phyloP scores from a whole-genome alignment of 441 rosid genomes.

The Adansonia gregorii region DNA sequence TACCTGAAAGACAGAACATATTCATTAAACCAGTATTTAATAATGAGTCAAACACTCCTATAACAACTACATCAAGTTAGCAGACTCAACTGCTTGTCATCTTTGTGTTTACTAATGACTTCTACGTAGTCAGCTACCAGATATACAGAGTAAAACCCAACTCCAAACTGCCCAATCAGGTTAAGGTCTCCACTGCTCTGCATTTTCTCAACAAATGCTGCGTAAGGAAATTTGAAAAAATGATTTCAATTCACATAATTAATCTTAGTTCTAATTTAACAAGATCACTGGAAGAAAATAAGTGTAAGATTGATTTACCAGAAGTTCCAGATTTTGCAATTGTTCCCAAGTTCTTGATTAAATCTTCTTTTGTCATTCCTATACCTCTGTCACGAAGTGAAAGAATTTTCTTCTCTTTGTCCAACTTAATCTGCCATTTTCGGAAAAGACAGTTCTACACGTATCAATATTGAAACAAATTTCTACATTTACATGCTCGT shows the following conservation, averaged over 20 bases:
- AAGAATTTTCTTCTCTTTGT: constrained; percentile 79
- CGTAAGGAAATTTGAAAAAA: constrained; percentile 18
- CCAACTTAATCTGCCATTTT: constrained; percentile 74
- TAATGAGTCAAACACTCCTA: not conserved
- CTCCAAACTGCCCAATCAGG: constrained; percentile 98
- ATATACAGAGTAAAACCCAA: constrained; percentile 95
- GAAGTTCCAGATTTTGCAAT: constrained; percentile 97
- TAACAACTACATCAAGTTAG: not conserved
- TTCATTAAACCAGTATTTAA: constrained; percentile 23
- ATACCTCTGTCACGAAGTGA: constrained; percentile 92
- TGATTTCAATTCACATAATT: not conserved
- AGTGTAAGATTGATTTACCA: constrained; percentile 47
- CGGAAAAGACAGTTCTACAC: not conserved
- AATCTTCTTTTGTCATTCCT: constrained; percentile 96
- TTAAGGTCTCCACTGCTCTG: constrained; percentile 92
- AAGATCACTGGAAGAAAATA: not conserved
- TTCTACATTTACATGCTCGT: constrained; percentile 8
- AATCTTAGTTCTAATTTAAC: not conserved
- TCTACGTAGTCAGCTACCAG: constrained; percentile 96
- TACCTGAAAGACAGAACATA: constrained; percentile 48
- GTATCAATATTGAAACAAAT: not conserved
- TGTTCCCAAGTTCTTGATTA: constrained; percentile 94
- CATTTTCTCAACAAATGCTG: constrained; percentile 98
- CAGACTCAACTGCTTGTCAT: constrained; percentile 76
- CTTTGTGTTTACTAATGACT: constrained; percentile 94